A percentile compares a stretch with the other conserved stretches of the same genome.
Conservation (phyloP, 345 rosid genomes). For the Populus tremula region DNA sequence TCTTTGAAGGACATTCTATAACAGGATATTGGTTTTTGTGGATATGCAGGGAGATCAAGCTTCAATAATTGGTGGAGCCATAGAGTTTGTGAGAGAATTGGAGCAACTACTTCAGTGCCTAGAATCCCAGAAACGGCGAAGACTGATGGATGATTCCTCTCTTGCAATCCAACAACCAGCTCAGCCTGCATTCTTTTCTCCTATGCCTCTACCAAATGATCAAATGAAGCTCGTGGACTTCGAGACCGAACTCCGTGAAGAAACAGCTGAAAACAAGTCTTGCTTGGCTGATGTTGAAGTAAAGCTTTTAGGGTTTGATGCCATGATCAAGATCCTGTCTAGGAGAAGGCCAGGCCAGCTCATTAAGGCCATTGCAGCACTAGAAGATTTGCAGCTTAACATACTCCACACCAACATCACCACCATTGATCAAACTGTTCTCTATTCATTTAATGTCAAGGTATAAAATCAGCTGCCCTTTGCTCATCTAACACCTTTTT, state of each 20-base stretch:
- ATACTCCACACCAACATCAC: constrained; percentile 92
- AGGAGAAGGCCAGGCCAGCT: constrained; percentile 92
- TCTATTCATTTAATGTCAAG: constrained; percentile 93
- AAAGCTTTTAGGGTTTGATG: constrained; percentile 85
- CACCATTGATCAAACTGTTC: constrained; percentile 92
- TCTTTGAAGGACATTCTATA: neutral
- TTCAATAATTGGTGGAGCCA: constrained; percentile 95
- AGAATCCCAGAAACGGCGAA: constrained; percentile 82
- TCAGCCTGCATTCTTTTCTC: constrained; percentile 36
- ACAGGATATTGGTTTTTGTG: neutral
- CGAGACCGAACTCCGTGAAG: constrained; percentile 53
- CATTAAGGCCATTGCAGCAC: constrained; percentile 77
- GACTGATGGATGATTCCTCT: constrained; percentile 44
- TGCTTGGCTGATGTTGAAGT: constrained; percentile 88
- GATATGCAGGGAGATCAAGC: constrained; percentile 85
- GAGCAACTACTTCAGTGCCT: constrained; percentile 89
- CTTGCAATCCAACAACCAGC: constrained; percentile 33
- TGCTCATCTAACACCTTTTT: neutral
- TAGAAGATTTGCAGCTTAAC: constrained; percentile 84
- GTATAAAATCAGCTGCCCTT: constrained; percentile 29
- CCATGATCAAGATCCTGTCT: constrained; percentile 85
- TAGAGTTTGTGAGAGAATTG: constrained; percentile 86
- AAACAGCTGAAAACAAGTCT: constrained; percentile 82
- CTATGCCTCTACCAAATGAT: constrained; percentile 32
- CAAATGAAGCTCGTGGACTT: constrained; percentile 41